Conservation (phyloP, 768 basidiomycete genomes). For the Russula brevipes region DNA sequence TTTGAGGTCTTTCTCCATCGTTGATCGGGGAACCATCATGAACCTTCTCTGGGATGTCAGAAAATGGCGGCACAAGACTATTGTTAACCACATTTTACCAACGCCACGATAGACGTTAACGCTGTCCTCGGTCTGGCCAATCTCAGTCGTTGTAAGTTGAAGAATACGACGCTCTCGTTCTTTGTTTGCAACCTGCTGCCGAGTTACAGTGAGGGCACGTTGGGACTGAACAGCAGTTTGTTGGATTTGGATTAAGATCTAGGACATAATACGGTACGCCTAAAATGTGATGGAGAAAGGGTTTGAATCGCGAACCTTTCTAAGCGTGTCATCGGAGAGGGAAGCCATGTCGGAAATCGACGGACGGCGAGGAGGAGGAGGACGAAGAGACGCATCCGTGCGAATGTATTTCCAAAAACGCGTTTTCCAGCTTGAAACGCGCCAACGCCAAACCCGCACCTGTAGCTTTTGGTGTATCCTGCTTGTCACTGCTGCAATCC, state of each 20-base stretch:
- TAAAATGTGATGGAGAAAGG: background rate
- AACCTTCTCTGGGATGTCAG: constrained; percentile 54
- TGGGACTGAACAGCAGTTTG: constrained; percentile 85
- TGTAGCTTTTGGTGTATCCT: no score
- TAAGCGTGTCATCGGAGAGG: constrained; percentile 66
- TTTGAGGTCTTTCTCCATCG: constrained; percentile 75
- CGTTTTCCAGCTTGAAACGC: constrained; percentile 1
- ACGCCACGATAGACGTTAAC: constrained; percentile 91
- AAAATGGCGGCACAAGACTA: background rate
- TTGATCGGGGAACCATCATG: constrained; percentile 72
- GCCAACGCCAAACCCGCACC: no score
- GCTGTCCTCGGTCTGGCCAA: constrained; percentile 60
- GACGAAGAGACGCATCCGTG: background rate
- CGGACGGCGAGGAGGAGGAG: no score
- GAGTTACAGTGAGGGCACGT: constrained; percentile 63
- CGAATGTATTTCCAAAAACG: constrained; percentile 14
- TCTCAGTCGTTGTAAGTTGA: constrained; percentile 83
- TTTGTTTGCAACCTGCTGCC: constrained; percentile 72
- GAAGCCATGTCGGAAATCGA: constrained; percentile 29
- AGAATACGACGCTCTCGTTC: constrained; percentile 87
- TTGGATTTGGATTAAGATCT: constrained; percentile 94
- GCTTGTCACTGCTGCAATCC: background rate
- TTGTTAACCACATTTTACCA: constrained; percentile 73
- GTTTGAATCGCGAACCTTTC: constrained; percentile 48
- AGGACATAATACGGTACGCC: constrained; percentile 14